These are phyloP conservation scores for Ramularia collo-cygni DNA, from an alignment of 2,329 filamentous ascomycete genomes.

Conservation along the genomic window DNA sequence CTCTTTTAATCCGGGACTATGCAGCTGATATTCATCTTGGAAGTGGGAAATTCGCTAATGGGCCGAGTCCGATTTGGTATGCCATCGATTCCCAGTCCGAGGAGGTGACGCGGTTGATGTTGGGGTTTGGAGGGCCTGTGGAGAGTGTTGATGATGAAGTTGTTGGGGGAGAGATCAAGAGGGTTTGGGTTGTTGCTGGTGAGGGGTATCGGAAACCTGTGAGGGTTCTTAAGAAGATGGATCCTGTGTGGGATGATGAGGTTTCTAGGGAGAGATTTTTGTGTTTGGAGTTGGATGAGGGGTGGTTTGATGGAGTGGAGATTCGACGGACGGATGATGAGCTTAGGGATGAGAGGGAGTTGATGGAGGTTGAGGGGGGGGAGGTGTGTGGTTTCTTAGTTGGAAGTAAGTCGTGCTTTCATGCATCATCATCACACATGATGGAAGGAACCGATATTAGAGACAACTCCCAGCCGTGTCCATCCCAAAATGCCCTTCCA, in stretches of 20 bases:
- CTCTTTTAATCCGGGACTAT: conserved; percentile 4
- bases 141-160: conserved; percentile 4
- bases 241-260: conserved; percentile 8
- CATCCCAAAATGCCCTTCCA: too few species aligned
- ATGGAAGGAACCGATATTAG: too few species aligned
- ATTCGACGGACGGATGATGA: conserved; percentile 44
- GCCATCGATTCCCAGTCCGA: conserved; percentile 9
- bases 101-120: conserved; percentile 5
- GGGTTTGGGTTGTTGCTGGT: conserved; percentile 6
- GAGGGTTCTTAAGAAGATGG: neutral
- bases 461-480: too few species aligned
- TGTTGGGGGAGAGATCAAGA: conserved; percentile 4
- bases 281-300: conserved; percentile 11
- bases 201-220: conserved; percentile 3
- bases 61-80: conserved; percentile 11
- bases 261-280: conserved; percentile 6
- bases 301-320: conserved; percentile 5
- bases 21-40: conserved; percentile 9
- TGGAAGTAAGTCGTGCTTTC: too few species aligned
- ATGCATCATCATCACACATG: too few species aligned
- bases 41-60: conserved; percentile 9
- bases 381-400: too few species aligned
- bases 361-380: too few species aligned
- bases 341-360: conserved; percentile 34
- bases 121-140: conserved; percentile 10